A percentile compares a stretch with the other conserved stretches of the same genome.
Conservation (phyloP, 2,329 filamentous ascomycete genomes). For the Sordariomycetes sp. region DNA sequence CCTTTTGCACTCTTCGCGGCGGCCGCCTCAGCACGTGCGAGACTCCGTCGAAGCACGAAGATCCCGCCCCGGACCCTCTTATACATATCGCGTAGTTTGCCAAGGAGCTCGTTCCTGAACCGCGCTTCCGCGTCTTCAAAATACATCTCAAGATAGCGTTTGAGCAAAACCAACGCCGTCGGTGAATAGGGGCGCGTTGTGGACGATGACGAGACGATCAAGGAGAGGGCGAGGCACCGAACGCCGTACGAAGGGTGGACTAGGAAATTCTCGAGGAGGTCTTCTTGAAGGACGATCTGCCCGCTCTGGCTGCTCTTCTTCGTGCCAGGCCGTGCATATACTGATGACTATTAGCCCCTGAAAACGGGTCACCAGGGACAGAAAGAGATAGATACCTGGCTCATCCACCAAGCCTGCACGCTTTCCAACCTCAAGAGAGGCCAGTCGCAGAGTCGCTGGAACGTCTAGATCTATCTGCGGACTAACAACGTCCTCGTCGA, state of each 20-base stretch:
- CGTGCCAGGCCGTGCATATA: slow-evolving; percentile 7
- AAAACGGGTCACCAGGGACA: not conserved
- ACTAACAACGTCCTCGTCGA: slow-evolving; percentile 33
- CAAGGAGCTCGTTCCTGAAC: slow-evolving; percentile 70
- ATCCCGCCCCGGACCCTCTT: slow-evolving; percentile 63
- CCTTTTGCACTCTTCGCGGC: not conserved
- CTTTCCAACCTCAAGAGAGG: slow-evolving; percentile 61
- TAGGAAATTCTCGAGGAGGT: slow-evolving; percentile 40
- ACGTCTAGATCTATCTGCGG: slow-evolving; percentile 34
- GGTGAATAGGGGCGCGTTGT: slow-evolving; percentile 62
- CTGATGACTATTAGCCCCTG: not conserved
- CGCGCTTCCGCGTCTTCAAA: slow-evolving; percentile 81
- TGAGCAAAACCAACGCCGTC: slow-evolving; percentile 51
- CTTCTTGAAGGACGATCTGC: slow-evolving; percentile 24
- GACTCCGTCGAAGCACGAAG: slow-evolving; percentile 37
- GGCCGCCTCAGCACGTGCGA: slow-evolving; percentile 10
- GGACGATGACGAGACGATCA: slow-evolving; percentile 66
- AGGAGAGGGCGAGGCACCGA: slow-evolving; percentile 68
- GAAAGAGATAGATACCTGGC: slow-evolving; percentile 31
- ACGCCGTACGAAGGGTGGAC: slow-evolving; percentile 51
- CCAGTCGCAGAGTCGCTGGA: slow-evolving; percentile 49
- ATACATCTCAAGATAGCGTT: slow-evolving; percentile 55
- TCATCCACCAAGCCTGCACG: slow-evolving; percentile 60
- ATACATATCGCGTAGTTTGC: slow-evolving; percentile 64
- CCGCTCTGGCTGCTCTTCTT: slow-evolving; percentile 7